These are phyloP conservation scores for Naganishia albida DNA, from an alignment of 1,284 basidiomycete species.

Conservation along the genomic window DNA sequence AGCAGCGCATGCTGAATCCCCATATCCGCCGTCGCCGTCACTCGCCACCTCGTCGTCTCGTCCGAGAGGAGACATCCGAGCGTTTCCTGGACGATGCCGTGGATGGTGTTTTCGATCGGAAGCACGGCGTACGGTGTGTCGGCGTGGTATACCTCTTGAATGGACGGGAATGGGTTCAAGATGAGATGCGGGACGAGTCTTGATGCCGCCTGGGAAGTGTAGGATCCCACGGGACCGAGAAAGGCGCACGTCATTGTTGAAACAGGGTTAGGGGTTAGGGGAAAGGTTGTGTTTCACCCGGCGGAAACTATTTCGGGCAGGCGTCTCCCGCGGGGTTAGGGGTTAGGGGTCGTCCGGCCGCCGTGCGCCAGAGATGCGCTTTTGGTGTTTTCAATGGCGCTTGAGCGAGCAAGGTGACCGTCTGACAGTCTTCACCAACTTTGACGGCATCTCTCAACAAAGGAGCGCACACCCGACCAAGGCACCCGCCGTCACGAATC, in stretches of 20 bases:
- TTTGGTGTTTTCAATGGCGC: slow-evolving; percentile 3
- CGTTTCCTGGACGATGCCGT: slow-evolving; percentile 51
- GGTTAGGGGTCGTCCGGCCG: too few species aligned
- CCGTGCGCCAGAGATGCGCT: slow-evolving; percentile 4
- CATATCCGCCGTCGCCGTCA: slow-evolving; percentile 37
- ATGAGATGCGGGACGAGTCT: background rate
- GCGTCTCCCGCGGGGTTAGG: background rate
- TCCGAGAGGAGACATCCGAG: slow-evolving; percentile 44
- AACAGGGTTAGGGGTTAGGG: background rate
- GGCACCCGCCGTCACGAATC: background rate
- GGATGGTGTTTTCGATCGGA: slow-evolving; percentile 53
- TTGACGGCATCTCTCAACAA: background rate
- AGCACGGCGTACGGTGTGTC: slow-evolving; percentile 41
- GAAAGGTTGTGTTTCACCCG: slow-evolving; percentile 2
- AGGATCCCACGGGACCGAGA: slow-evolving; percentile 16
- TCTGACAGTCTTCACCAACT: background rate
- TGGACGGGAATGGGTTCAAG: slow-evolving; percentile 1
- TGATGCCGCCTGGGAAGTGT: slow-evolving; percentile 14
- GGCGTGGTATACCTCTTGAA: background rate
- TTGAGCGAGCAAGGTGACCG: background rate
- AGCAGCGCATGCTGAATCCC: slow-evolving; percentile 51
- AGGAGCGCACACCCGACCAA: too few species aligned
- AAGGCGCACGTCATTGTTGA: slow-evolving; percentile 10
- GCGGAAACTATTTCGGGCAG: background rate
- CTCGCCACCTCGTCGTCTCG: slow-evolving; percentile 10